Evolutionary conservation across 768 basidiomycete species (phyloP).

Genomic region (Rhodotorula taiwanensis): DNA sequence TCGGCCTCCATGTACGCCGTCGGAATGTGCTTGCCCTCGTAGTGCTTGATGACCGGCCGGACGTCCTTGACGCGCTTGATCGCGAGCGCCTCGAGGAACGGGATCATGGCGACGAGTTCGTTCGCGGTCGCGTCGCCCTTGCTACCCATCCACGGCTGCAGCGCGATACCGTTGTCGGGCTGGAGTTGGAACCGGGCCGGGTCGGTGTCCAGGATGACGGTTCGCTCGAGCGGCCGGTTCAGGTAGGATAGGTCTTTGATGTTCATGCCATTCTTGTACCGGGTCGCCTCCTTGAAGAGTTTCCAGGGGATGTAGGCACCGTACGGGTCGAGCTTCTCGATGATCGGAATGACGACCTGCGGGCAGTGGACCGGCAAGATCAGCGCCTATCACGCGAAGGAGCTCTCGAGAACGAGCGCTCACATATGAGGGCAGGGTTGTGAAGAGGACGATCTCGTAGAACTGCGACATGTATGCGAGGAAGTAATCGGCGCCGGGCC

Average conservation of each 20-base stretch:
- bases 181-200: conserved; percentile 69
- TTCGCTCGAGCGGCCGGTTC: conserved; percentile 86
- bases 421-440: conserved; percentile 79
- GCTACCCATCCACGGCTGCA: conserved; percentile 81
- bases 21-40: conserved; percentile 79
- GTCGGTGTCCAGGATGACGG: conserved; percentile 76
- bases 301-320: conserved; percentile 79
- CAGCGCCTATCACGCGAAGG: no score
- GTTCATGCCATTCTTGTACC: conserved; percentile 68
- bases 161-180: conserved; percentile 77
- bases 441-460: conserved; percentile 96
- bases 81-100: conserved; percentile 93
- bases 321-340: conserved; percentile 92
- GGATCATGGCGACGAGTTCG: conserved; percentile 84
- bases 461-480: conserved; percentile 94
- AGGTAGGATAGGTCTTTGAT: conserved; percentile 96
- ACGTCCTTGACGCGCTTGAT: conserved; percentile 76
- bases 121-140: conserved; percentile 52
- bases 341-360: conserved; percentile 76
- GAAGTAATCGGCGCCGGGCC: conserved; percentile 97
- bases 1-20: conserved; percentile 83
- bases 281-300: conserved; percentile 87
- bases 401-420: conserved; percentile 44
- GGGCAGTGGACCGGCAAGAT: no score
- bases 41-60: conserved; percentile 75